Base-by-base conservation (phyloP, 1,284 basidiomycete genomes). In the Trichosporon sp. region DNA sequence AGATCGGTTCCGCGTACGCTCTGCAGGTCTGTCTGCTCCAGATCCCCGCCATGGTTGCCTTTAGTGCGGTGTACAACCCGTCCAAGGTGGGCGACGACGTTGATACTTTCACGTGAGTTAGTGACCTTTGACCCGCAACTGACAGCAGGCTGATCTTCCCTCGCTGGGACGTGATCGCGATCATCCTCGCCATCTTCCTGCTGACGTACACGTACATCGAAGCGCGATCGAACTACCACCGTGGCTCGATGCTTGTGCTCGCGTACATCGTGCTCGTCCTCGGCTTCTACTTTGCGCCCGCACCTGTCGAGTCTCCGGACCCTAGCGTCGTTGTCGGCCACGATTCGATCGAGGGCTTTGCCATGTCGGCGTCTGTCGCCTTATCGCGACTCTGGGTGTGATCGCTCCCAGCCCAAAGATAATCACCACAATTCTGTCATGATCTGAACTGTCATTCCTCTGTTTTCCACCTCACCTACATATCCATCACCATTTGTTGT, bases 181-280 rank as follows among this genome's bases (percentile, higher is more conserved):
- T 99, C 82, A 93, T 99, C 78, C 86, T 96, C 37, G 92, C 93
- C 1, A 93, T 96, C 84, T 99, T 99, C 88, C 85, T 99, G 75
- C 90, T 99, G 86, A 99, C 97, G 0, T 99, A 99, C 84, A 98
- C 96, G 3, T 99, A 98, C 84, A 98, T 98, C 79, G 97, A 99
- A 85, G 94, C 96, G 19, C 92, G 93, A 84, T 92, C 92, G 78
- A 99, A 99, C 86, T 99, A 98, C 81, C 94, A 97, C 81, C 89
- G 95, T 76, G 95, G 95, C 64, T 94, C 92, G 76, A 96, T 96
- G 72, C 89, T 98, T 64, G 91, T 96, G 71, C 86, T 96, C 65
- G 94, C 93, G 92, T 94, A 94, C 81, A 85, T 92, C 67, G 92
- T 93, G 46, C 87, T 94, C 40, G 83, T 88, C 40, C 88, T 91